Percentiles rank a stretch among this genome's conserved stretches.
These are phyloP conservation scores for Sarocladiaceae sp. DNA, from an alignment of 2,329 filamentous ascomycete species.

Conservation along the genomic window DNA sequence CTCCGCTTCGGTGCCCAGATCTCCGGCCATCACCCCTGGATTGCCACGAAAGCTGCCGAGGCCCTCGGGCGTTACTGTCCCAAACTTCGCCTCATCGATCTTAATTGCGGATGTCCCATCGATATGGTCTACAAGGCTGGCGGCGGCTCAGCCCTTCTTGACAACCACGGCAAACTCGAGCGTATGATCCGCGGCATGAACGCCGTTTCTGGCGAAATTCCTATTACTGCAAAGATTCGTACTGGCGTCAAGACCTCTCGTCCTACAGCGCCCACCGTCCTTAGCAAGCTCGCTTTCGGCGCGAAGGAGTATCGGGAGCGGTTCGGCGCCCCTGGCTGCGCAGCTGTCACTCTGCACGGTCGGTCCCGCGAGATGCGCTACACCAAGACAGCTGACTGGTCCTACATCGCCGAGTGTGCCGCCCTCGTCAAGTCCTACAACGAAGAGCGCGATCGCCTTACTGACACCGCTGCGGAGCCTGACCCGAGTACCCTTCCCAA, in stretches of 20 bases:
- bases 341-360: constrained; percentile 93
- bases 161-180: constrained; percentile 79
- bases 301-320: constrained; percentile 63
- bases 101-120: constrained; percentile 97
- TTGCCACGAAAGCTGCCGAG: constrained; percentile 83
- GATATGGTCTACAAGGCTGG: constrained; percentile 86
- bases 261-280: constrained; percentile 73
- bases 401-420: constrained; percentile 86
- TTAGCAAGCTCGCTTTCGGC: constrained; percentile 78
- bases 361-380: constrained; percentile 92
- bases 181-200: constrained; percentile 97
- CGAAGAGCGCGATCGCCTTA: constrained; percentile 54
- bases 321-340: constrained; percentile 73
- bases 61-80: constrained; percentile 70
- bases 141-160: constrained; percentile 87
- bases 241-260: constrained; percentile 78
- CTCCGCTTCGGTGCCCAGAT: constrained; percentile 90
- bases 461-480: constrained; percentile 72
- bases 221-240: constrained; percentile 90
- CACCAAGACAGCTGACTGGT: constrained; percentile 87
- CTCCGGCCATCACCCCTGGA: constrained; percentile 85
- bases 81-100: constrained; percentile 80
- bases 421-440: constrained; percentile 78
- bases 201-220: constrained; percentile 79
- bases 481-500: constrained; percentile 69